phyloP scores from a whole-genome alignment of 768 basidiomycete species.

The Polyporus arcularius region DNA sequence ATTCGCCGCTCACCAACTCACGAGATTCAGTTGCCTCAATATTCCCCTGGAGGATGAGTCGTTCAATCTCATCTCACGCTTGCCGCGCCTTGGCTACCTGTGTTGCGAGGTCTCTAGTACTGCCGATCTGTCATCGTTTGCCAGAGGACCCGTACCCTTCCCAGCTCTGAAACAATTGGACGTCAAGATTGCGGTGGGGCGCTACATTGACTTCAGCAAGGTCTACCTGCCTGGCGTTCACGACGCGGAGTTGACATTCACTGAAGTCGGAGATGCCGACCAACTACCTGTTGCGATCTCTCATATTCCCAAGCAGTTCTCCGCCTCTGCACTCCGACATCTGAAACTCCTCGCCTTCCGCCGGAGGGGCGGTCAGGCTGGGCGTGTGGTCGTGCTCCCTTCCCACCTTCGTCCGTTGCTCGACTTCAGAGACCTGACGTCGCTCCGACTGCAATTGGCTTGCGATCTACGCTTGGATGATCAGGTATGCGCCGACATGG shows the following conservation, averaged over 20 bases:
- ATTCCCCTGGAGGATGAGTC: too few species aligned
- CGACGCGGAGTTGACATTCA: neutral
- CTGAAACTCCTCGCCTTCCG: neutral
- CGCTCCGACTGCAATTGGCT: neutral
- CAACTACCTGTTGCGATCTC: neutral
- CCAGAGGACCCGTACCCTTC: too few species aligned
- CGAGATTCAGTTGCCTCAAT: neutral
- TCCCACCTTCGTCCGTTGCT: neutral
- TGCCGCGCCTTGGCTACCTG: too few species aligned
- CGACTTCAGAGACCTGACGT: neutral
- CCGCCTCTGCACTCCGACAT: neutral
- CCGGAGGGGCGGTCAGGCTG: too few species aligned
- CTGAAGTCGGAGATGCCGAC: neutral
- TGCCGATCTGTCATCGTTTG: too few species aligned
- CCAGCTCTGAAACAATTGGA: too few species aligned
- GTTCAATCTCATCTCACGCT: too few species aligned
- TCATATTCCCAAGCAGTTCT: neutral
- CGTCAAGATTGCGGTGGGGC: too few species aligned
- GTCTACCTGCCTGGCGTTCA: neutral
- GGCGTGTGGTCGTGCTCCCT: neutral
- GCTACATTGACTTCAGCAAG: neutral
- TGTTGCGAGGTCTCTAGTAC: too few species aligned
- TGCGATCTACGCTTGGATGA: neutral
- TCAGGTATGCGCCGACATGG: neutral
- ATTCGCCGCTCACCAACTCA: neutral